phyloP scores from a whole-genome alignment of 2,329 filamentous ascomycete species.

The Botrytis elliptica region DNA sequence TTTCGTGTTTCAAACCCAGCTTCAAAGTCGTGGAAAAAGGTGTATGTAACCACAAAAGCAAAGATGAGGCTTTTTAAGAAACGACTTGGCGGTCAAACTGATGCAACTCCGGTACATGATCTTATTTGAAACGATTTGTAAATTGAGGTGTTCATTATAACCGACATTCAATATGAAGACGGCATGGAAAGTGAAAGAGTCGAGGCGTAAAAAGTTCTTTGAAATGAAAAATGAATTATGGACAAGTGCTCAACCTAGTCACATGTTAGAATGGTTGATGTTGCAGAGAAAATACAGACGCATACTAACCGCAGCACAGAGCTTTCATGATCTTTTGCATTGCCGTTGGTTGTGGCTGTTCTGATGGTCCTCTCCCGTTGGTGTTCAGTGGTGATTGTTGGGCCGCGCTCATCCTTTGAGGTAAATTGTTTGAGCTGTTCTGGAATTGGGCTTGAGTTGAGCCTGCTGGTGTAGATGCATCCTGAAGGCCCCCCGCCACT shows the following conservation, averaged over 20 bases:
- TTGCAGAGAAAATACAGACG: slow-evolving; percentile 21
- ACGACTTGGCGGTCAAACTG: slow-evolving; percentile 18
- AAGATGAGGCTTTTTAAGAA: slow-evolving; percentile 32
- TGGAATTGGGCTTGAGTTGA: slow-evolving; percentile 97
- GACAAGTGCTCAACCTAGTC: slow-evolving; percentile 34
- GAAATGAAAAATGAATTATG: slow-evolving; percentile 18
- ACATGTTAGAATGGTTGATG: slow-evolving; percentile 25
- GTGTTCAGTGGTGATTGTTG: slow-evolving; percentile 56
- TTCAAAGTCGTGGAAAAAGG: slow-evolving; percentile 21
- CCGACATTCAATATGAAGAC: slow-evolving; percentile 22
- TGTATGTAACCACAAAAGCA: slow-evolving; percentile 36
- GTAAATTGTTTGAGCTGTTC: slow-evolving; percentile 87
- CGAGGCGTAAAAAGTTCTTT: slow-evolving; percentile 10
- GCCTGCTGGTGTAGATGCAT: slow-evolving; percentile 79
- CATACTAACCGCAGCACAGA: slow-evolving; percentile 77
- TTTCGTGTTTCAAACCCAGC: slow-evolving; percentile 12
- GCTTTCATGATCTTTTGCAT: slow-evolving; percentile 92
- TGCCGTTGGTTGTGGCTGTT: slow-evolving; percentile 70
- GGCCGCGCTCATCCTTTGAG: slow-evolving; percentile 57
- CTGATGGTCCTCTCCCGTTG: slow-evolving; percentile 53
- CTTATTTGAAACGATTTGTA: slow-evolving; percentile 34
- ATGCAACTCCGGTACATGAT: slow-evolving; percentile 21
- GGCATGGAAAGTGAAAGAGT: slow-evolving; percentile 18
- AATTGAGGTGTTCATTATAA: slow-evolving; percentile 31
- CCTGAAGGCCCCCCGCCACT: slow-evolving; percentile 65